phyloP scores from a whole-genome alignment of 2,329 filamentous ascomycete species.

The Aspergillus sp. region DNA sequence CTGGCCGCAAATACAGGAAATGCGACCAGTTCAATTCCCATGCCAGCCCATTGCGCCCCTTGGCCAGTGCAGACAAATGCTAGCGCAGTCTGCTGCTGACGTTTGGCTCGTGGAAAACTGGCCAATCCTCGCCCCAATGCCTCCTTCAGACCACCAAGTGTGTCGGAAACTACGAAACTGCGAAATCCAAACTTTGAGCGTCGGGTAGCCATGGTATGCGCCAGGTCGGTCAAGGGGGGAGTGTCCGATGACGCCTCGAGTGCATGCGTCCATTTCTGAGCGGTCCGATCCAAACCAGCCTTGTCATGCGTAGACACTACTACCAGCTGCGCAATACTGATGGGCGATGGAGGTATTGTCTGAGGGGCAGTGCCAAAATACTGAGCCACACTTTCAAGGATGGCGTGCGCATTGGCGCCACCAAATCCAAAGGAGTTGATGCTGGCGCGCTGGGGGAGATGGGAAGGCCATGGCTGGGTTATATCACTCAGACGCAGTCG shows the following conservation, averaged over 20 bases:
- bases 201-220: conserved; percentile 21
- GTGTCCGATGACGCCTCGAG: conserved; percentile 12
- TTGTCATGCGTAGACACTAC: background rate
- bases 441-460: conserved; percentile 22
- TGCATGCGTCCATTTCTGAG: conserved; percentile 16
- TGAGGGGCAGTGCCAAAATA: conserved; percentile 6
- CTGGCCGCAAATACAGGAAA: conserved; percentile 18
- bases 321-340: background rate
- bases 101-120: conserved; percentile 15
- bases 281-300: conserved; percentile 21
- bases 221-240: conserved; percentile 2
- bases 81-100: conserved; percentile 17
- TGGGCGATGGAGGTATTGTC: background rate
- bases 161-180: conserved; percentile 22
- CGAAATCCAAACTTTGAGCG: conserved; percentile 23
- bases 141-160: conserved; percentile 6
- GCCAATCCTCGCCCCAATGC: background rate
- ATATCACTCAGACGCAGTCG: conserved; percentile 19
- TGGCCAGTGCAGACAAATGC: conserved; percentile 47
- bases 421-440: conserved; percentile 35
- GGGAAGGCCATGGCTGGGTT: conserved; percentile 24
- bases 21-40: conserved; percentile 43
- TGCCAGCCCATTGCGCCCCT: conserved; percentile 47
- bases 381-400: conserved; percentile 25
- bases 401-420: conserved; percentile 28